These are phyloP conservation scores for Mycena sanguinolenta DNA, from an alignment of 768 basidiomycete species.

Conservation along the genomic window DNA sequence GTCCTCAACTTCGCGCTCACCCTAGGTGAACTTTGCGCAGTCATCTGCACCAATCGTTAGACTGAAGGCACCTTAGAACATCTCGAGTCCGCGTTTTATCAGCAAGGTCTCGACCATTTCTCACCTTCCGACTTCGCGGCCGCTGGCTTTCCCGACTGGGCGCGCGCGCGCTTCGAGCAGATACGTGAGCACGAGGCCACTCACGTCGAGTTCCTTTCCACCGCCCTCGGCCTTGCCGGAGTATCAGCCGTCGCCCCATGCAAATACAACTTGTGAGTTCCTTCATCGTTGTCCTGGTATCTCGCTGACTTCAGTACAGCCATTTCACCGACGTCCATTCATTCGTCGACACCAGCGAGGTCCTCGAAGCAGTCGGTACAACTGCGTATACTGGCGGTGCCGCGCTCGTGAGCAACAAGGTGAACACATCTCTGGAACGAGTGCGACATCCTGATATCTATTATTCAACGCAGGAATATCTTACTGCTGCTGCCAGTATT, in stretches of 20 bases:
- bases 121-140: constrained; percentile 57
- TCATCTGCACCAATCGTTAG: neutral
- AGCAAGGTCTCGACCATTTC: constrained; percentile 58
- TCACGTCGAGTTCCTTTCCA: constrained; percentile 59
- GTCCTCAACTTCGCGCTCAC: constrained; percentile 63
- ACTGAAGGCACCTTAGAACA: constrained; percentile 45
- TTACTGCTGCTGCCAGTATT: constrained; percentile 71
- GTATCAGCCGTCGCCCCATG: constrained; percentile 50
- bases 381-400: constrained; percentile 73
- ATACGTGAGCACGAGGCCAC: constrained; percentile 66
- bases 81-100: constrained; percentile 62
- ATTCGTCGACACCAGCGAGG: constrained; percentile 59
- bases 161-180: constrained; percentile 63
- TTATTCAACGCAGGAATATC: constrained; percentile 46
- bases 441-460: neutral
- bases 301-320: constrained; percentile 40
- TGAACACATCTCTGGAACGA: neutral
- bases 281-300: neutral
- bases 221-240: constrained; percentile 46
- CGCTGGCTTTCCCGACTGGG: constrained; percentile 63
- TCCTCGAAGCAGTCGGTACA: constrained; percentile 67
- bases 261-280: constrained; percentile 49
- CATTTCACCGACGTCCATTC: constrained; percentile 57
- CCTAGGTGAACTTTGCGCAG: constrained; percentile 43
- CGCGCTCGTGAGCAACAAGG: constrained; percentile 50